phyloP scores from a whole-genome alignment of 1,284 basidiomycete species.

The Inonotus obliquus region DNA sequence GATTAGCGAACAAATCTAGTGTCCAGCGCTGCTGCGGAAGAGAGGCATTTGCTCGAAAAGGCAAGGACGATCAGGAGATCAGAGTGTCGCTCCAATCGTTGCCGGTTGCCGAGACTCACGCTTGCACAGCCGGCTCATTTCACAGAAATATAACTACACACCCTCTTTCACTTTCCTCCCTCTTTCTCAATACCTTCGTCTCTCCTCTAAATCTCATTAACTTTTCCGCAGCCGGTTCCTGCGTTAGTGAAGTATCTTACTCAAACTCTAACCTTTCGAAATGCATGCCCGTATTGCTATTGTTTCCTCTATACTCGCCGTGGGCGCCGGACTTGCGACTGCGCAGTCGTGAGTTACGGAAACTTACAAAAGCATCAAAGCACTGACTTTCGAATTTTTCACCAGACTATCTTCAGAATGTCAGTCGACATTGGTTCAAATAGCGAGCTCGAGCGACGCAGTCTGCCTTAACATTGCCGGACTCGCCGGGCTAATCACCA shows the following conservation, averaged over 20 bases:
- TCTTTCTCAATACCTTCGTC: neutral
- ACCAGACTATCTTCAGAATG: conserved; percentile 27
- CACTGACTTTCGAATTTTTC: neutral
- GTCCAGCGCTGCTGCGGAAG: neutral
- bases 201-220: neutral
- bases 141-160: neutral
- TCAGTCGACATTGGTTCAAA: conserved; percentile 30
- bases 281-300: conserved; percentile 14
- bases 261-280: neutral
- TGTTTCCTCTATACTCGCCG: neutral
- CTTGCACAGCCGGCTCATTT: neutral
- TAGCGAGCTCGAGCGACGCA: conserved; percentile 43
- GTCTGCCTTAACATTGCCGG: conserved; percentile 49
- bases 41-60: neutral
- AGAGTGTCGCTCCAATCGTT: neutral
- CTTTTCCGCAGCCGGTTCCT: conserved; percentile 12
- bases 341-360: neutral
- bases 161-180: neutral
- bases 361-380: neutral
- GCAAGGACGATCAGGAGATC: neutral
- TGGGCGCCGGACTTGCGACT: neutral
- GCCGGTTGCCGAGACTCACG: neutral
- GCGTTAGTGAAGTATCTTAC: neutral
- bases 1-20: neutral
- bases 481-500: conserved; percentile 39